These are phyloP conservation scores for Hypoxylon sp. DNA, from an alignment of 2,329 filamentous ascomycete species.

Conservation along the genomic window DNA sequence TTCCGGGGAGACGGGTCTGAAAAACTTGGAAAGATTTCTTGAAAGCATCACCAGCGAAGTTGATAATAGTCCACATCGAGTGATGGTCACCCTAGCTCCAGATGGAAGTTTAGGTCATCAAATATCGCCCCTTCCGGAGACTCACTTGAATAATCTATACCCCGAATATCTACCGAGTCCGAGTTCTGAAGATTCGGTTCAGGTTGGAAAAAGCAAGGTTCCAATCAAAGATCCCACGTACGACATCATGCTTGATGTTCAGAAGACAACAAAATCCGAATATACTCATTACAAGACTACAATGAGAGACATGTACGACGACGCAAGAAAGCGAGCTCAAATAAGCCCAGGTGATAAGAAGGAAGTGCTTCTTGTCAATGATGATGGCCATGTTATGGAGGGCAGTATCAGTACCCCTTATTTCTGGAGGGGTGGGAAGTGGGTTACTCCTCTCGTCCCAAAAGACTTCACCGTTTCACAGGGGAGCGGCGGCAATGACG, in stretches of 20 bases:
- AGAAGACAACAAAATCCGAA: constrained; percentile 64
- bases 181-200: constrained; percentile 37
- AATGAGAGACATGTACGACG: constrained; percentile 77
- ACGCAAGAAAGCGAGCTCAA: constrained; percentile 73
- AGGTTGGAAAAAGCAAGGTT: constrained; percentile 26
- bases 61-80: constrained; percentile 59
- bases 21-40: constrained; percentile 59
- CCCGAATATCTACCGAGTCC: constrained; percentile 69
- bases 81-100: constrained; percentile 69
- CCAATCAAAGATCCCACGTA: constrained; percentile 56
- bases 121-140: constrained; percentile 49
- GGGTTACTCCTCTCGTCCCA: constrained; percentile 84
- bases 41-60: constrained; percentile 45
- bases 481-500: constrained; percentile 83
- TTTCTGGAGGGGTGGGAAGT: constrained; percentile 78
- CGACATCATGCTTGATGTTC: constrained; percentile 62
- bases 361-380: constrained; percentile 84
- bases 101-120: constrained; percentile 64
- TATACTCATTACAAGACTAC: constrained; percentile 92
- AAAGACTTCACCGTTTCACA: constrained; percentile 53
- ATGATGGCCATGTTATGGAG: constrained; percentile 80
- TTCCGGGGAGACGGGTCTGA: constrained; percentile 63
- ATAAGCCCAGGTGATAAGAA: constrained; percentile 67
- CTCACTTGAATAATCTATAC: constrained; percentile 64
- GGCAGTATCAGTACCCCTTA: constrained; percentile 87